Evolutionary conservation across 768 basidiomycete genomes (phyloP), one percentile per base, ranked within the genome.

Genomic region (Panaeolus cyanescens): DNA sequence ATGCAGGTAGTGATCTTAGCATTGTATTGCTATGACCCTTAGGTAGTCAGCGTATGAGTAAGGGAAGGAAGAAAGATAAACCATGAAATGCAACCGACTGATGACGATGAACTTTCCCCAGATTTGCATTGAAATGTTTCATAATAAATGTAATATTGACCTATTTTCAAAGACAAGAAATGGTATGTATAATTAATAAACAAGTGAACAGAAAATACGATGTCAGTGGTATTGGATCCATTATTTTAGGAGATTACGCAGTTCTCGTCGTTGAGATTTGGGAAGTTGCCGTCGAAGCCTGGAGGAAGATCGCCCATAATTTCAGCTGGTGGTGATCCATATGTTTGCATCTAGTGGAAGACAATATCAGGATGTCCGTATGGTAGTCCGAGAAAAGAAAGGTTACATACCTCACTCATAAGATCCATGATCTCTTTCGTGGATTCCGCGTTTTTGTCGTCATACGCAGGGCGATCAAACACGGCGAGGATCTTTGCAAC

Each of bases 251-350:
- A 50, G 45, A 50, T 28, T 12, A 50, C 45, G 19, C 45, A 50
- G 45, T 50, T 50, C 25, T 50, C 45, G 25, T 50, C 45, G 12
- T 50, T 50, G 22, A 50, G 25, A 50, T 50, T 50, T 7, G 45
- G 45, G 4, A 50, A 6, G 45, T 13, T 28, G 3, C 68, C 66
- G 2, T 72, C 74, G 28, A 73, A 62, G 2, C 90, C 91, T 2
- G 90, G 83, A 0, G 93, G 93, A 54, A 95, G 78, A 0, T 87
- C 84, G 1, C 92, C 93, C 90, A 95, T 93, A 55, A 95, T 82
- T 66, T 92, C 91, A 19, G 83, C 69, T 2, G 93, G 93, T 0
- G 92, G 93, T 3, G 89, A 83, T 5, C 93, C 93, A 59, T 86
- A 81, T 3, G 79, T 77, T 80, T 95, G 93, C 82, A 95, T 87